These are phyloP conservation scores for Abrus pulchellus DNA, from an alignment of 306 rosid species.

Conservation along the genomic window DNA sequence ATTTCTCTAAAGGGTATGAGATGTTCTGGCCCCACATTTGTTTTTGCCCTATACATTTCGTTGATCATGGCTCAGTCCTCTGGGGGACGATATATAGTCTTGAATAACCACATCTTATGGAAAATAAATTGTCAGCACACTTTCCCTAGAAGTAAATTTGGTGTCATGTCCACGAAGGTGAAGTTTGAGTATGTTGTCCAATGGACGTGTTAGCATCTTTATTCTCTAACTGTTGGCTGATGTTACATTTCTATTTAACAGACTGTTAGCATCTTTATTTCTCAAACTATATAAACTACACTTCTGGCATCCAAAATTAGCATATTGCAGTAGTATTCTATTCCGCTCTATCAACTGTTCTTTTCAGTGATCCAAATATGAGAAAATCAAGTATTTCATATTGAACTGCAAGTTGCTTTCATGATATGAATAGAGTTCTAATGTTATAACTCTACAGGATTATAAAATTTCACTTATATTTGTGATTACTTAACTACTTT, in stretches of 20 bases:
- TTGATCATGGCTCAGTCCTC: background rate
- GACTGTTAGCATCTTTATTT: background rate
- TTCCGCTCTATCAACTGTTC: background rate
- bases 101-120: background rate
- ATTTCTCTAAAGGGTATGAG: background rate
- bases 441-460: background rate
- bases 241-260: background rate
- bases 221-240: background rate
- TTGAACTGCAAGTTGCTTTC: conserved; percentile 12
- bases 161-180: background rate
- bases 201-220: background rate
- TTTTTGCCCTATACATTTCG: background rate
- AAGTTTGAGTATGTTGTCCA: background rate
- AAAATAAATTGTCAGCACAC: background rate
- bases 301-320: background rate
- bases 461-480: background rate
- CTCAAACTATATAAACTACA: background rate
- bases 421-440: background rate
- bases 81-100: background rate
- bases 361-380: conserved; percentile 1
- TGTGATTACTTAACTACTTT: background rate
- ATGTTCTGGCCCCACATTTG: background rate
- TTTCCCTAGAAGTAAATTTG: background rate
- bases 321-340: background rate
- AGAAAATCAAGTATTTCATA: background rate